These are phyloP conservation scores for Candolleomyces efflorescens DNA, from an alignment of 768 basidiomycete genomes.

Conservation along the genomic window DNA sequence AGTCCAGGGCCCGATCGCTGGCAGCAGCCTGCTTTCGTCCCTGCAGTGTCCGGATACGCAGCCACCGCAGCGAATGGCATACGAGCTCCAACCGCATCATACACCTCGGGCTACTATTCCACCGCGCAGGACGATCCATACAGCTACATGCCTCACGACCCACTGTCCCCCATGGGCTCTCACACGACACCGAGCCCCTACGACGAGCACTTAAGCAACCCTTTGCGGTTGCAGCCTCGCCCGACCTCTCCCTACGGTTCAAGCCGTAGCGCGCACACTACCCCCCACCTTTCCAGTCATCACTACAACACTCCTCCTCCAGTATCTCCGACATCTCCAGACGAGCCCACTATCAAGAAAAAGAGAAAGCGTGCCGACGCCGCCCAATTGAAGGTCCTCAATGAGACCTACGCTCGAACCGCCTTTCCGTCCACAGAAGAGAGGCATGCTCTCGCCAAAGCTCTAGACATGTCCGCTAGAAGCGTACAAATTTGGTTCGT, in stretches of 20 bases:
- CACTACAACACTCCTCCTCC: slow-evolving; percentile 49
- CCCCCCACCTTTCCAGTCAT: slow-evolving; percentile 34
- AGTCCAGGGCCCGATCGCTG: slow-evolving; percentile 46
- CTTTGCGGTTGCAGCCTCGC: slow-evolving; percentile 34
- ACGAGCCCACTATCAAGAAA: slow-evolving; percentile 79
- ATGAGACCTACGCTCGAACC: slow-evolving; percentile 75
- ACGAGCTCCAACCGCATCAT: slow-evolving; percentile 63
- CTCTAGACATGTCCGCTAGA: slow-evolving; percentile 77
- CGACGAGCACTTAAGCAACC: slow-evolving; percentile 22
- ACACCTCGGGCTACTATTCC: slow-evolving; percentile 54
- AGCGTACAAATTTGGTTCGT: slow-evolving; percentile 84
- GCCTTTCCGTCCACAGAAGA: slow-evolving; percentile 89
- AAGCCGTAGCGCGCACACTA: slow-evolving; percentile 29
- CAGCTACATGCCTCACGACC: slow-evolving; percentile 34
- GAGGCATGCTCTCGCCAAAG: slow-evolving; percentile 68
- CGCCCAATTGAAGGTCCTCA: slow-evolving; percentile 73
- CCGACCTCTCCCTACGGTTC: slow-evolving; percentile 42
- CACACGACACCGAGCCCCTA: slow-evolving; percentile 24
- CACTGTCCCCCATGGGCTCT: slow-evolving; percentile 27
- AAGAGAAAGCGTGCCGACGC: slow-evolving; percentile 85
- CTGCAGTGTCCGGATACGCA: slow-evolving; percentile 30
- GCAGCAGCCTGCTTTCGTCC: slow-evolving; percentile 31
- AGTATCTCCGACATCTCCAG: slow-evolving; percentile 41
- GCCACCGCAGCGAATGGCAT: slow-evolving; percentile 30
- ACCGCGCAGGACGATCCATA: slow-evolving; percentile 34